phyloP scores from a whole-genome alignment of 2,329 filamentous ascomycete species.

The Neofusicoccum cordaticola region DNA sequence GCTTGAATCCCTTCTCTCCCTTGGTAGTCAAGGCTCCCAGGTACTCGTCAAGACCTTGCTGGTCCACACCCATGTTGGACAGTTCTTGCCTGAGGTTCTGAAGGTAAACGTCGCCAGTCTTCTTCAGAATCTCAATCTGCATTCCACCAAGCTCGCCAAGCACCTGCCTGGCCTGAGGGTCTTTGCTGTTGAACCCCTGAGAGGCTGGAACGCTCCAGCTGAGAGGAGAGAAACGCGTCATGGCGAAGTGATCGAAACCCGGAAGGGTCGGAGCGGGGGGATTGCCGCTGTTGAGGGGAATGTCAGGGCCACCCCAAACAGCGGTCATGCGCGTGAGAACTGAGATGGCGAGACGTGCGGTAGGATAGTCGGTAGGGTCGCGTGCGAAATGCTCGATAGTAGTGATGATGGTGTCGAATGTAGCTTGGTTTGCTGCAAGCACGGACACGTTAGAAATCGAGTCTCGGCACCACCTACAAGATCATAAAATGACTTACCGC shows the following conservation, averaged over 20 bases:
- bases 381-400: constrained; percentile 83
- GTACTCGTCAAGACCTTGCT: constrained; percentile 64
- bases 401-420: constrained; percentile 82
- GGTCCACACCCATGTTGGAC: constrained; percentile 62
- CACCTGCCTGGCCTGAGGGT: constrained; percentile 85
- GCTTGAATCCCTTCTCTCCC: constrained; percentile 23
- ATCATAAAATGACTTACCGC: constrained; percentile 45
- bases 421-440: constrained; percentile 69
- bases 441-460: background rate
- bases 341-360: constrained; percentile 73
- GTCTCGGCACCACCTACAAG: background rate
- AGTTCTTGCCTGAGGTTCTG: constrained; percentile 66
- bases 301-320: constrained; percentile 86
- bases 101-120: constrained; percentile 81
- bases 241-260: constrained; percentile 88
- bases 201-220: constrained; percentile 87
- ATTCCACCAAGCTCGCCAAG: constrained; percentile 82
- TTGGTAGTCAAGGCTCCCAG: constrained; percentile 46
- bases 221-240: constrained; percentile 81
- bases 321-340: constrained; percentile 79
- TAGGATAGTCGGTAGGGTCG: constrained; percentile 66
- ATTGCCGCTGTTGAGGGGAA: constrained; percentile 17
- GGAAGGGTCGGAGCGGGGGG: constrained; percentile 54
- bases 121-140: constrained; percentile 85
- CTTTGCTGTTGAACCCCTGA: constrained; percentile 74